These are phyloP conservation scores for Physcomitrellopsis africana DNA, from an alignment of 225 moss, liverwort and hornwort species.

Conservation along the genomic window DNA sequence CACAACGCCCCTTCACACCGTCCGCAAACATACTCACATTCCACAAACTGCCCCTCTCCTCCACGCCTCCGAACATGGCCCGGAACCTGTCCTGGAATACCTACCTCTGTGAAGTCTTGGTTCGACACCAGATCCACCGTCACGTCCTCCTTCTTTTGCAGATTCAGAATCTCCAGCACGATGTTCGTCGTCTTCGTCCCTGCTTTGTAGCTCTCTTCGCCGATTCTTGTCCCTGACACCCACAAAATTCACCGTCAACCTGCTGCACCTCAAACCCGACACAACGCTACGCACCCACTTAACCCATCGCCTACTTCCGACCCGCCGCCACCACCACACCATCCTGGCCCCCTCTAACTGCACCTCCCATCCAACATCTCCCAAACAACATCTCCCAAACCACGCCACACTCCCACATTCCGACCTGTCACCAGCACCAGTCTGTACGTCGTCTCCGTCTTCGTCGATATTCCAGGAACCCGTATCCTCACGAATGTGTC, in stretches of 20 bases:
- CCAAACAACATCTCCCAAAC: background rate
- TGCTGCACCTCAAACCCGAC: background rate
- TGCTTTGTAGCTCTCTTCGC: conserved; percentile 85
- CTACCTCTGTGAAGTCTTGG: conserved; percentile 91
- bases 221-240: conserved; percentile 73
- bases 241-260: conserved; percentile 16
- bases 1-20: background rate
- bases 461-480: conserved; percentile 88
- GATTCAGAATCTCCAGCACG: conserved; percentile 87
- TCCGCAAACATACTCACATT: background rate
- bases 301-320: background rate
- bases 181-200: conserved; percentile 82
- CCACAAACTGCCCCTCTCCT: too few relatives aligned
- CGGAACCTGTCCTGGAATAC: background rate
- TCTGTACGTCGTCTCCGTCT: conserved; percentile 93
- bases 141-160: conserved; percentile 92
- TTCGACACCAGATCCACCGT: conserved; percentile 97
- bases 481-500: conserved; percentile 92
- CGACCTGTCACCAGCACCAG: conserved; percentile 88
- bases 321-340: background rate
- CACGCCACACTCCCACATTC: background rate
- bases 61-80: too few relatives aligned
- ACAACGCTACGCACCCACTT: background rate
- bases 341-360: background rate
- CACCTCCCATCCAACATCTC: background rate